Evolutionary conservation across 2,329 filamentous ascomycete genomes (phyloP).

Genomic region (Fonsecaea pugnacius): DNA sequence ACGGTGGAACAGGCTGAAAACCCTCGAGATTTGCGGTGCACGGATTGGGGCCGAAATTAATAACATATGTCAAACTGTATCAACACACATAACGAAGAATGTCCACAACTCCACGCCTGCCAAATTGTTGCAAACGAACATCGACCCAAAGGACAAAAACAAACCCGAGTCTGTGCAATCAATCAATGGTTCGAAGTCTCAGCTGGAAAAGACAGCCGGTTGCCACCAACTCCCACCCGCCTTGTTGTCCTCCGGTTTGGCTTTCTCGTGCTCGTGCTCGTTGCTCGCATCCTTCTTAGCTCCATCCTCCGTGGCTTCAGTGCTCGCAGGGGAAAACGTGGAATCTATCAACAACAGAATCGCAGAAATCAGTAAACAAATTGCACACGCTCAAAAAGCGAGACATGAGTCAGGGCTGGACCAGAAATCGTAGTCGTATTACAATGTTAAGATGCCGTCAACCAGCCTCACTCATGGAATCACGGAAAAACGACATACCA

Average conservation of each 20-base stretch:
- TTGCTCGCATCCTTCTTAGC: conserved; percentile 14
- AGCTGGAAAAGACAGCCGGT: conserved; percentile 34
- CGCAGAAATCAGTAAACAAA: conserved; percentile 17
- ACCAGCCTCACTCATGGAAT: conserved; percentile 16
- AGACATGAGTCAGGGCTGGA: not conserved
- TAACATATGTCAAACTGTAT: not conserved
- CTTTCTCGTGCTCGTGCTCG: conserved; percentile 9
- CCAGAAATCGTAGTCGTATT: conserved; percentile 7
- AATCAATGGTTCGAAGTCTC: not conserved
- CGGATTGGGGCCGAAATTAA: not conserved
- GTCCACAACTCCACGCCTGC: not conserved
- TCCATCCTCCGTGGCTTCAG: conserved; percentile 1
- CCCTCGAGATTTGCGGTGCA: too few species aligned
- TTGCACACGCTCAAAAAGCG: not conserved
- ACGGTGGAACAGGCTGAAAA: too few species aligned
- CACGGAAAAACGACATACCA: conserved; percentile 34
- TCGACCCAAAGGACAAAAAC: not conserved
- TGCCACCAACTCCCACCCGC: conserved; percentile 36
- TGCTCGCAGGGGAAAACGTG: not conserved
- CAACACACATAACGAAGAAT: not conserved
- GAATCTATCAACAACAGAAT: conserved; percentile 14
- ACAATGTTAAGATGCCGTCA: conserved; percentile 16
- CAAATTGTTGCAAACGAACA: not conserved
- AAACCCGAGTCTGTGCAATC: not conserved
- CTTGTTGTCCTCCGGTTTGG: conserved; percentile 12